These are phyloP conservation scores for Colletotrichum sp. DNA, from an alignment of 2,329 filamentous ascomycete species.

Conservation along the genomic window DNA sequence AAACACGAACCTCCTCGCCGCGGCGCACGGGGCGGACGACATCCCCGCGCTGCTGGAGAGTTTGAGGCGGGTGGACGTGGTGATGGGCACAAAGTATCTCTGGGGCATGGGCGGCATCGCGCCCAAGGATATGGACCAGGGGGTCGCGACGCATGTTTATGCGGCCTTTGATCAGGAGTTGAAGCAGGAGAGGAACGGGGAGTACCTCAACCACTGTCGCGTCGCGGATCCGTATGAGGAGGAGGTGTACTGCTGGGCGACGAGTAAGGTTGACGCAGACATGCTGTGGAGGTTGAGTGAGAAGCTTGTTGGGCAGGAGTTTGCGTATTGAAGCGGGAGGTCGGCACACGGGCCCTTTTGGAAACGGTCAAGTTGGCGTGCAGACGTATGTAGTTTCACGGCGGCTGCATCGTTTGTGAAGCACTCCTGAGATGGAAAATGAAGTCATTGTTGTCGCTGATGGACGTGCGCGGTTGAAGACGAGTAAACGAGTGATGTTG, in stretches of 20 bases:
- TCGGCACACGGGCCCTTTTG: not conserved
- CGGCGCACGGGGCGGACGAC: slow-evolving; percentile 2
- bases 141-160: slow-evolving; percentile 13
- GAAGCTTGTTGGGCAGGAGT: slow-evolving; percentile 20
- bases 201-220: slow-evolving; percentile 1
- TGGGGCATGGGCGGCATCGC: not conserved
- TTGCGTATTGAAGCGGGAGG: not conserved
- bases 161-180: slow-evolving; percentile 3
- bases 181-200: slow-evolving; percentile 2
- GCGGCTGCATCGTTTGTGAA: not conserved
- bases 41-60: not conserved
- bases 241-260: slow-evolving; percentile 12
- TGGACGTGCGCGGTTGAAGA: not conserved
- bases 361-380: not conserved
- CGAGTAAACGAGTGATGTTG: not conserved
- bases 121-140: slow-evolving; percentile 9
- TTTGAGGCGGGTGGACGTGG: not conserved
- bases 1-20: not conserved
- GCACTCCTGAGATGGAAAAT: not conserved
- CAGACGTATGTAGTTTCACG: not conserved
- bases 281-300: slow-evolving; percentile 20
- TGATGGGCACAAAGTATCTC: slow-evolving; percentile 6
- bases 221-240: slow-evolving; percentile 16
- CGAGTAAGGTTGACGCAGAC: slow-evolving; percentile 8
- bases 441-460: not conserved